Evolutionary conservation across 2,329 filamentous ascomycete species (phyloP).

Genomic region (Verticillium zaregamsianum): DNA sequence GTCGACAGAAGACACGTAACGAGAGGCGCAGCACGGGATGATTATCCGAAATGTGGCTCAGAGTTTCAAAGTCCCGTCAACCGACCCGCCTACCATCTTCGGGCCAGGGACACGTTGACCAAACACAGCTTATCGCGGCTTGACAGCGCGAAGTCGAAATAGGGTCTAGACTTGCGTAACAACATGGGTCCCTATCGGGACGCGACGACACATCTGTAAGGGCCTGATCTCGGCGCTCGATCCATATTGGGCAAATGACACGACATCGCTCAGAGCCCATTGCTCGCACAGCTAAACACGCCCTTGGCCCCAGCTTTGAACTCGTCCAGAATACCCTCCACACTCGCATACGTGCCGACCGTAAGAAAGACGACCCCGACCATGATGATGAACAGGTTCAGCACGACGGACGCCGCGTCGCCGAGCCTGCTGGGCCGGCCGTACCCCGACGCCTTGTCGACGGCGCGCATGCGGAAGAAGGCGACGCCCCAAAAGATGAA

Average conservation of each 20-base stretch:
- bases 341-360: conserved; percentile 75
- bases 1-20: background rate
- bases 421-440: conserved; percentile 46
- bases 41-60: background rate
- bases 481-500: conserved; percentile 94
- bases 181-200: no score
- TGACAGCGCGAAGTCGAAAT: no score
- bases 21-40: background rate
- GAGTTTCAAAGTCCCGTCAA: background rate
- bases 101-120: no score
- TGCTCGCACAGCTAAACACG: conserved; percentile 70
- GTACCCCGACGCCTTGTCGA: conserved; percentile 52
- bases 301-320: conserved; percentile 59
- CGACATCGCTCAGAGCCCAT: conserved; percentile 50
- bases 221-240: no score
- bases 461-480: conserved; percentile 70
- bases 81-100: no score
- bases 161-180: no score
- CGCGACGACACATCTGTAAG: no score
- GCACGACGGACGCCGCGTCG: conserved; percentile 48
- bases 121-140: no score
- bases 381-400: conserved; percentile 71
- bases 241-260: background rate
- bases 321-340: conserved; percentile 70
- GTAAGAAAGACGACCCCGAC: conserved; percentile 78